These are phyloP conservation scores for Globisporangium megalacanthum DNA, from an alignment of 352 stramenopile genomes.

Conservation along the genomic window DNA sequence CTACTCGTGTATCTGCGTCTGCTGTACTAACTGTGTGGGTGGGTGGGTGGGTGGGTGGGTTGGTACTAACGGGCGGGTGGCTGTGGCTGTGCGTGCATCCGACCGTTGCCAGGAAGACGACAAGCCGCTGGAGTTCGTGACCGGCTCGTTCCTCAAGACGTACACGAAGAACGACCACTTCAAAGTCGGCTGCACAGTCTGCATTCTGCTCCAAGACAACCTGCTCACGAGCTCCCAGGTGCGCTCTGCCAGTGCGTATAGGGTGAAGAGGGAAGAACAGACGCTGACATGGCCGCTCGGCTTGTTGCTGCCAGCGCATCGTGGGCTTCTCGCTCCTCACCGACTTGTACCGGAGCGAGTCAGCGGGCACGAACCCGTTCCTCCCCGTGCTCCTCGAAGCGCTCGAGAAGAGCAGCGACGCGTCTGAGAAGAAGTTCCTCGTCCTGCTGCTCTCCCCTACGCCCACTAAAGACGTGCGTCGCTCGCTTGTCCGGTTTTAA, in stretches of 20 bases:
- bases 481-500: not conserved
- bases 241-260: not conserved
- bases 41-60: not conserved
- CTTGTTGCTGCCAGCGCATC: conserved; percentile 46
- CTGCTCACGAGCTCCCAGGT: conserved; percentile 88
- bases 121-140: conserved; percentile 74
- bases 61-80: not conserved
- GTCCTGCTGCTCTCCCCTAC: conserved; percentile 54
- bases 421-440: conserved; percentile 78
- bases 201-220: conserved; percentile 88
- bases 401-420: conserved; percentile 64
- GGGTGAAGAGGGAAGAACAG: not conserved
- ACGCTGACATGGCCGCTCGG: not conserved
- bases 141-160: conserved; percentile 59
- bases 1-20: not conserved
- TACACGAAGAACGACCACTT: conserved; percentile 89
- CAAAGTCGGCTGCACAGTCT: conserved; percentile 88
- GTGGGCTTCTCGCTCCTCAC: conserved; percentile 84
- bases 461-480: conserved; percentile 48
- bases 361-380: conserved; percentile 78
- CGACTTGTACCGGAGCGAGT: conserved; percentile 81
- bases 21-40: conserved; percentile 5
- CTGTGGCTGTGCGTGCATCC: no score
- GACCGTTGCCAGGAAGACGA: conserved; percentile 58
- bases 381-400: conserved; percentile 82